phyloP scores from a whole-genome alignment of 1,284 basidiomycete species.

The Caloboletus firmus region DNA sequence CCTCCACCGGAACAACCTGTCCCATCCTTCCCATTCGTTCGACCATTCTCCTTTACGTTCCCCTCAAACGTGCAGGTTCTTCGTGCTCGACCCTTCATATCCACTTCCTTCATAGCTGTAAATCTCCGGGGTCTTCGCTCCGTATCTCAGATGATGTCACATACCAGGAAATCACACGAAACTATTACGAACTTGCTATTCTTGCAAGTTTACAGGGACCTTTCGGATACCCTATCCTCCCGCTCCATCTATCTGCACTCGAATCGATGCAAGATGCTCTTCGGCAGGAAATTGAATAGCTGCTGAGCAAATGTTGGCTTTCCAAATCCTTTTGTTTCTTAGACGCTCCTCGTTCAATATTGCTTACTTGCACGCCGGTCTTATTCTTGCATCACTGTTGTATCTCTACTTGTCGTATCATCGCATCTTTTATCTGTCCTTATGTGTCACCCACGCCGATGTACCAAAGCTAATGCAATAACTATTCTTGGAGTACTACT shows the following conservation, averaged over 20 bases:
- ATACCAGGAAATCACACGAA: slow-evolving; percentile 60
- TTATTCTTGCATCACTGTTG: slow-evolving; percentile 23
- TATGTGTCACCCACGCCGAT: slow-evolving; percentile 21
- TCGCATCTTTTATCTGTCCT: slow-evolving; percentile 27
- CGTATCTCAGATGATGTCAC: slow-evolving; percentile 40
- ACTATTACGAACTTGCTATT: slow-evolving; percentile 65
- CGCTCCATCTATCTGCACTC: slow-evolving; percentile 68
- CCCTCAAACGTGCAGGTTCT: slow-evolving; percentile 19
- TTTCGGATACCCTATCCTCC: slow-evolving; percentile 49
- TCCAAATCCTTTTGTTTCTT: slow-evolving; percentile 2
- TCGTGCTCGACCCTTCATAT: slow-evolving; percentile 52
- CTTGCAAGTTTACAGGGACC: slow-evolving; percentile 54
- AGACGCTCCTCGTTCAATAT: slow-evolving; percentile 13
- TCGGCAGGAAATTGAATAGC: slow-evolving; percentile 29
- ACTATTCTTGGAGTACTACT: slow-evolving; percentile 45
- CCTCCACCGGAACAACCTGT: slow-evolving; percentile 32
- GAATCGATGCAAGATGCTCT: slow-evolving; percentile 54
- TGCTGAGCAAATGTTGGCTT: not conserved
- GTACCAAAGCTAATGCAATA: slow-evolving; percentile 24
- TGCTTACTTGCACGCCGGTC: slow-evolving; percentile 15
- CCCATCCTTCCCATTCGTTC: slow-evolving; percentile 54
- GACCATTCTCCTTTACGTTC: slow-evolving; percentile 58
- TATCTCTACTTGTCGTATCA: slow-evolving; percentile 30
- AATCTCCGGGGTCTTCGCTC: slow-evolving; percentile 42
- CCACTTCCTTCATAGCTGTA: slow-evolving; percentile 54